Evolutionary conservation across 2,329 filamentous ascomycete species (phyloP).

Genomic region (Talaromyces pinophilus): DNA sequence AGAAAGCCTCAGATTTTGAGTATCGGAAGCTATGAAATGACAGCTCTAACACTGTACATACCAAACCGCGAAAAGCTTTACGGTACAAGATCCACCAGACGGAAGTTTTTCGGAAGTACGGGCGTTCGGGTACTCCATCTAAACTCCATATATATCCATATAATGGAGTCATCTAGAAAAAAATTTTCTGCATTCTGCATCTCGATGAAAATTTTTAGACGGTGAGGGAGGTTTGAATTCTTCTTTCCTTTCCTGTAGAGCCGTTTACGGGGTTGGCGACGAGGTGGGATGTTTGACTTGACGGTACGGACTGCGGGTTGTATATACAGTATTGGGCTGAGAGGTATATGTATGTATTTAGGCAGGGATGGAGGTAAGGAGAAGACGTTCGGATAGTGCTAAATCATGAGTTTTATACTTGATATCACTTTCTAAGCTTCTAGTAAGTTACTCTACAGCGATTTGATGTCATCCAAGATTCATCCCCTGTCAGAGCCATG

Average conservation of each 20-base stretch:
- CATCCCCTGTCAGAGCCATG: neutral
- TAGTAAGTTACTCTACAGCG: neutral
- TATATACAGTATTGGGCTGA: neutral
- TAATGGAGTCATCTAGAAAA: conserved; percentile 2
- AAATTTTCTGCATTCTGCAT: neutral
- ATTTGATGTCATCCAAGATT: neutral
- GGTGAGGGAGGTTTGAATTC: neutral
- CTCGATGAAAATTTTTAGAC: neutral
- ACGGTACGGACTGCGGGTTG: neutral
- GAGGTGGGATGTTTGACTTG: conserved; percentile 6
- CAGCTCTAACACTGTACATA: neutral
- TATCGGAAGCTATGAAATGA: neutral
- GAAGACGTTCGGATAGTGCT: neutral
- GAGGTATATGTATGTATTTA: neutral
- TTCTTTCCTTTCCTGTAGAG: neutral
- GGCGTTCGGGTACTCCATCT: neutral
- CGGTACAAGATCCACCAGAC: conserved; percentile 1
- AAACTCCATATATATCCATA: neutral
- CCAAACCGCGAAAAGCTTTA: neutral
- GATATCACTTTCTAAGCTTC: neutral
- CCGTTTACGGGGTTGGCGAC: conserved; percentile 21
- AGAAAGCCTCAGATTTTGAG: neutral
- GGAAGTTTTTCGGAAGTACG: conserved; percentile 1
- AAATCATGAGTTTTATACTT: neutral
- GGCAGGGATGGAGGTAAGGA: neutral